Evolutionary conservation across 2,329 filamentous ascomycete species (phyloP).

Genomic region (Lecanicillium sp.): DNA sequence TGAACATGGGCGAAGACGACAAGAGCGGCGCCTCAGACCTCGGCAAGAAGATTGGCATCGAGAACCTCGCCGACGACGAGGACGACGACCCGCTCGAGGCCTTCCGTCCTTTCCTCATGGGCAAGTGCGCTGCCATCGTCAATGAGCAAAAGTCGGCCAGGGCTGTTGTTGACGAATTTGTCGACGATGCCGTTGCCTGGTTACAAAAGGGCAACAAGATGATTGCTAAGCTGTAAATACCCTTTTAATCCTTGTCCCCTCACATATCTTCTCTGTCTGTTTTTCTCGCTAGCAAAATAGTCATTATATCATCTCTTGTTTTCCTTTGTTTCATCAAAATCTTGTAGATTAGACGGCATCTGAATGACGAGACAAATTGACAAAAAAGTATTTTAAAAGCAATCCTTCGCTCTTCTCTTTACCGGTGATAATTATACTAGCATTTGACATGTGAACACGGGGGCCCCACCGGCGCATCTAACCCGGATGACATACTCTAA

Average conservation of each 20-base stretch:
- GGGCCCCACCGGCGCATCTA: no score
- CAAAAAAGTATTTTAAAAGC: slow-evolving; percentile 4
- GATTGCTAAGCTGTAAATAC: slow-evolving; percentile 59
- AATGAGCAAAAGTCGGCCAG: slow-evolving; percentile 89
- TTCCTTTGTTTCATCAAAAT: slow-evolving; percentile 11
- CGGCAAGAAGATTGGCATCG: slow-evolving; percentile 50
- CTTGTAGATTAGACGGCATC: slow-evolving; percentile 15
- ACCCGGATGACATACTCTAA: no score
- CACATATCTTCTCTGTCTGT: slow-evolving; percentile 12
- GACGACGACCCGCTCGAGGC: slow-evolving; percentile 87
- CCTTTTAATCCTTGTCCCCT: no score
- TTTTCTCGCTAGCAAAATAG: no score
- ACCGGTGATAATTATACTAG: no score
- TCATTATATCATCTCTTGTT: slow-evolving; percentile 4
- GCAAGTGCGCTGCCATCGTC: slow-evolving; percentile 88
- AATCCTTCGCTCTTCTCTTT: no score
- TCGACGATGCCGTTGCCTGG: slow-evolving; percentile 67
- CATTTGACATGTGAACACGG: no score
- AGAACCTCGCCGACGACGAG: slow-evolving; percentile 57
- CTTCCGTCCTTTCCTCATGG: slow-evolving; percentile 88
- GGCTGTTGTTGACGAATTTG: slow-evolving; percentile 89
- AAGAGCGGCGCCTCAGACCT: slow-evolving; percentile 44
- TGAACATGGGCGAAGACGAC: slow-evolving; percentile 52
- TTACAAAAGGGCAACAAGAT: slow-evolving; percentile 60
- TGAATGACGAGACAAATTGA: slow-evolving; percentile 8